Conservation (phyloP, 176 grass and related monocot genomes). For the Oryza rufipogon region DNA sequence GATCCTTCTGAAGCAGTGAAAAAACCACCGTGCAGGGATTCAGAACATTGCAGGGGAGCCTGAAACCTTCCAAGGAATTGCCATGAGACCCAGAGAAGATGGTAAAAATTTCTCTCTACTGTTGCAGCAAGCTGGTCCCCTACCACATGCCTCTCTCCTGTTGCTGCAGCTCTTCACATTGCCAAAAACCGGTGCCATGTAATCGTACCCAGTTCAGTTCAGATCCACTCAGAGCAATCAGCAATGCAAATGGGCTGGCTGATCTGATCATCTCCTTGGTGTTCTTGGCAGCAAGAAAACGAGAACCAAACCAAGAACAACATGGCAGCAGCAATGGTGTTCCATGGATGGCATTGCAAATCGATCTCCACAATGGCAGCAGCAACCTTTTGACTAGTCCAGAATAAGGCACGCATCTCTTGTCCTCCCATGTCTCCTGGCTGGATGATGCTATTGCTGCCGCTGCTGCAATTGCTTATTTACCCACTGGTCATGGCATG, state of each 20-base stretch:
- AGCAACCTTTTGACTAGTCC: slow-evolving; percentile 43
- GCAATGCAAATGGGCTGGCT: not conserved
- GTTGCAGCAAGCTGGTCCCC: slow-evolving; percentile 30
- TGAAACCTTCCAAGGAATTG: slow-evolving; percentile 25
- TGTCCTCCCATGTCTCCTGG: slow-evolving; percentile 26
- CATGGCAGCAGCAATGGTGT: not conserved
- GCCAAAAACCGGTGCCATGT: not conserved
- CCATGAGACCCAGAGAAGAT: slow-evolving; percentile 26
- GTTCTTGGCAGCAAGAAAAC: not conserved
- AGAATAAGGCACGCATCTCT: slow-evolving; percentile 42
- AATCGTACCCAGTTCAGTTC: not conserved
- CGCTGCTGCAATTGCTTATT: slow-evolving; percentile 26
- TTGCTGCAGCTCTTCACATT: not conserved
- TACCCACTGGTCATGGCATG: slow-evolving; percentile 20
- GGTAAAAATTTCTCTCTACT: not conserved
- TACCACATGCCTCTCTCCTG: not conserved
- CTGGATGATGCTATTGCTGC: not conserved
- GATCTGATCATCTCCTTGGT: not conserved
- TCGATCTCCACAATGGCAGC: not conserved
- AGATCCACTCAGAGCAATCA: not conserved
- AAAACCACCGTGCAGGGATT: not conserved
- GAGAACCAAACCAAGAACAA: slow-evolving; percentile 2
- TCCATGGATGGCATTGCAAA: not conserved
- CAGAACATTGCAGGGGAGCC: not conserved
- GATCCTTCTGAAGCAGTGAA: not conserved